Evolutionary conservation across 2,329 filamentous ascomycete species (phyloP).

Genomic region (Diaporthe sp.): DNA sequence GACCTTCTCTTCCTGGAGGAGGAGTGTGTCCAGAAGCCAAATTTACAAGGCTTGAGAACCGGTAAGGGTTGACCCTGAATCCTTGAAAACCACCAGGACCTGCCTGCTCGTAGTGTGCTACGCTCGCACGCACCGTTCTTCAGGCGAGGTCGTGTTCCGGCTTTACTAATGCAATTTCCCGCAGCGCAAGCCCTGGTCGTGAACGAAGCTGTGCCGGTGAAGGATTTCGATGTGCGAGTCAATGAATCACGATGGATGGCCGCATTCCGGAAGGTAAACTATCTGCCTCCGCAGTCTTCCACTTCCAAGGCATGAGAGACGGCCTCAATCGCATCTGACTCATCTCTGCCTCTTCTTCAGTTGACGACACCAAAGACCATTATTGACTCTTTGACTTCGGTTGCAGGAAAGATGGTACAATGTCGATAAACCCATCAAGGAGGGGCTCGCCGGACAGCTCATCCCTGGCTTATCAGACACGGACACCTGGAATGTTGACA

Average conservation of each 20-base stretch:
- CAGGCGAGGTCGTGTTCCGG: neutral
- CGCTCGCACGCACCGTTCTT: neutral
- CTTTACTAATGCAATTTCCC: neutral
- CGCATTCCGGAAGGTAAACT: constrained; percentile 1
- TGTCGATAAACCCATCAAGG: neutral
- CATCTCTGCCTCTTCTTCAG: no score
- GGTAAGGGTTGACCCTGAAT: neutral
- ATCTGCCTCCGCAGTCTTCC: neutral
- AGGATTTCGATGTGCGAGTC: neutral
- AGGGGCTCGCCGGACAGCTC: neutral
- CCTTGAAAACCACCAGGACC: neutral
- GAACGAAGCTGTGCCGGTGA: neutral
- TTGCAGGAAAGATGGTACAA: neutral
- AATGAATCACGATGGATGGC: neutral
- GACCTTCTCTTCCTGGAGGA: constrained; percentile 19
- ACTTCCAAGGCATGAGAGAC: neutral
- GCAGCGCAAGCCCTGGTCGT: neutral
- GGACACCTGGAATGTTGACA: neutral
- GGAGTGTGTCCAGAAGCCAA: neutral
- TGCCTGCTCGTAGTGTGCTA: neutral
- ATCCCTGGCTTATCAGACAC: neutral
- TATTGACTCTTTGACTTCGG: neutral
- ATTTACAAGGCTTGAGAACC: neutral
- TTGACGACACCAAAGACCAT: accelerated
- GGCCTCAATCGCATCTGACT: no score